A percentile compares a stretch with the other conserved stretches of the same genome.
Conservation (phyloP, 768 basidiomycete species). For the Trametes cinnabarina region DNA sequence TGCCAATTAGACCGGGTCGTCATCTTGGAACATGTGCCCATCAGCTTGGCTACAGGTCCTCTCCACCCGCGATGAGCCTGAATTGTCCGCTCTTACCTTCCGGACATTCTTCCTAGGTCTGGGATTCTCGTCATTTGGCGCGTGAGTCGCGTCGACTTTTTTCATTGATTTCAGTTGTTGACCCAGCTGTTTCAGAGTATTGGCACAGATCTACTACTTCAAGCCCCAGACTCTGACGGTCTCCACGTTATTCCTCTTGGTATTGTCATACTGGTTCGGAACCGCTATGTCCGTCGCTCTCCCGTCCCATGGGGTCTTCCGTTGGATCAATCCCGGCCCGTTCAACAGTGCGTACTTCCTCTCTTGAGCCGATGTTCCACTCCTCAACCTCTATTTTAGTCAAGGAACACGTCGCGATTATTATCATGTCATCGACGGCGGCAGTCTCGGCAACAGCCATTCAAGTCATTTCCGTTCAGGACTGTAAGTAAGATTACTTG, state of each 20-base stretch:
- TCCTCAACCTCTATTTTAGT: conserved; percentile 17
- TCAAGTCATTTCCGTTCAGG: conserved; percentile 34
- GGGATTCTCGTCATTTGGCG: conserved; percentile 55
- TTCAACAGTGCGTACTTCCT: conserved; percentile 34
- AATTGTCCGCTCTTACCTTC: conserved; percentile 48
- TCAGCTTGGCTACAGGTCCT: conserved; percentile 29
- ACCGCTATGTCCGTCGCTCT: conserved; percentile 38
- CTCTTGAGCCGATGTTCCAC: neutral
- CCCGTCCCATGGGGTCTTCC: conserved; percentile 30
- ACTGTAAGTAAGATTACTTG: conserved; percentile 24
- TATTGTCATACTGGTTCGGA: conserved; percentile 53
- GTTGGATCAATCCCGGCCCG: conserved; percentile 38
- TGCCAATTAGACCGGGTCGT: neutral
- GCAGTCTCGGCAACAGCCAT: conserved; percentile 32
- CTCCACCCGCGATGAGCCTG: conserved; percentile 36
- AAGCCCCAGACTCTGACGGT: conserved; percentile 51
- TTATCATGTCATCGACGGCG: conserved; percentile 37
- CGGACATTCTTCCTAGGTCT: conserved; percentile 55
- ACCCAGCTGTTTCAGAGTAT: conserved; percentile 20
- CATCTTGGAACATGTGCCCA: neutral
- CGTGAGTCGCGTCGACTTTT: conserved; percentile 32
- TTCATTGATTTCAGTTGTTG: neutral
- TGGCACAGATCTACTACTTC: conserved; percentile 36
- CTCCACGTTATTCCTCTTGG: conserved; percentile 49
- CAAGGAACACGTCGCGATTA: conserved; percentile 37